phyloP scores from a whole-genome alignment of 306 rosid genomes.

The Ceratonia siliqua region DNA sequence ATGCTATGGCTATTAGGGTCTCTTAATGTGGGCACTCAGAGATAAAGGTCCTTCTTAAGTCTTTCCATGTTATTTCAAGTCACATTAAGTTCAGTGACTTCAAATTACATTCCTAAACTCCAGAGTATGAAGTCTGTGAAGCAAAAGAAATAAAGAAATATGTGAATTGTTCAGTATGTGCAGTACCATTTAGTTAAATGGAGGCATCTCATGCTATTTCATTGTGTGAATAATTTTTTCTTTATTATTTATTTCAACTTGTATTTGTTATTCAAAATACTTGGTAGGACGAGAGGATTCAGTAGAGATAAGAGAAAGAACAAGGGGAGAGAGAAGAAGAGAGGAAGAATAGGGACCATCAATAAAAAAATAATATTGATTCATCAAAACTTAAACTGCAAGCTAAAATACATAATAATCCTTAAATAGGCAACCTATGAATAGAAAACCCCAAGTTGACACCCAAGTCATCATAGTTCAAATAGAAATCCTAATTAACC shows the following conservation, averaged over 20 bases:
- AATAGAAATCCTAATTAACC: too few relatives aligned
- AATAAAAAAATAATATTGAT: not conserved
- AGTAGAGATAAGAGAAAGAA: not conserved
- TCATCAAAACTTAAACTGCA: not conserved
- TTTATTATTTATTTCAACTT: not conserved
- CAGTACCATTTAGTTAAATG: not conserved
- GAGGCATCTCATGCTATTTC: not conserved
- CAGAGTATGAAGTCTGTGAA: not conserved
- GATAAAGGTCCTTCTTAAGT: not conserved
- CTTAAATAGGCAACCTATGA: not conserved
- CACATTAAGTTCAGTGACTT: not conserved
- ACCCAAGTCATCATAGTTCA: too few relatives aligned
- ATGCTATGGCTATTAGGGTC: not conserved
- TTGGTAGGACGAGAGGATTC: not conserved
- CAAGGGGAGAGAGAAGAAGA: not conserved
- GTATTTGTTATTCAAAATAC: not conserved
- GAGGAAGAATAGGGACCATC: not conserved
- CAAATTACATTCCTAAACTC: not conserved
- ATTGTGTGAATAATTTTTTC: not conserved
- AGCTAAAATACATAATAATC: not conserved
- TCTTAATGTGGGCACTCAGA: not conserved
- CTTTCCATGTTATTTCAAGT: not conserved
- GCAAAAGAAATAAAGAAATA: not conserved
- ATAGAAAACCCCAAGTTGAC: not conserved
- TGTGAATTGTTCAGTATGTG: not conserved